Base-by-base conservation (phyloP, 345 rosid genomes). In the Arabidopsis suecica region DNA sequence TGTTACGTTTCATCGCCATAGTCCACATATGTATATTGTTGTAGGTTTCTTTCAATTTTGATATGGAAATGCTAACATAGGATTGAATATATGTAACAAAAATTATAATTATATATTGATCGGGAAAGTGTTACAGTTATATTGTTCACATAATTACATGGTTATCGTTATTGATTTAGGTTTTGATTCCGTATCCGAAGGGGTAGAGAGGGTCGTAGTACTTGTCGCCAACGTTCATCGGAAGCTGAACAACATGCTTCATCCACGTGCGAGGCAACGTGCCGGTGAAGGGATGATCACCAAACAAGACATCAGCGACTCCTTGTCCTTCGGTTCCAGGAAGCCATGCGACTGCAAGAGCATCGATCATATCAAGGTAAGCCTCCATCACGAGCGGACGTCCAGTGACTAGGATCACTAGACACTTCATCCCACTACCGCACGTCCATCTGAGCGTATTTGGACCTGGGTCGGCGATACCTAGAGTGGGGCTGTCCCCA, bases 251-350 rank as follows among this genome's bases (percentile, higher is more conserved):
- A 16, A 84, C 87, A 16, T 66, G 80, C 83, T 73, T 86, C 83
- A 89, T 86, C 97, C 97, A 89, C 7, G 96, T 89, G 28, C 79
- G 78, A 16, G 97, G 66, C 49, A 89, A 84, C 69, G 82, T 89
- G 22, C 91, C 95, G 0, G 86, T 84, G 70, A 89, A 87, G 5
- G 87, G 88, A 51, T 83, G 81, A 45, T 88, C 89, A 20, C 94
- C 95, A 69, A 89, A 91, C 71, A 88, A 72, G 51, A 85, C 88
- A 79, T 86, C 97, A 4, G 93, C 76, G 25, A 89, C 83, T 2
- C 93, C 97, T 64, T 84, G 82, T 18, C 93, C 93, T 83, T 89
- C 97, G 9, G 82, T 84, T 63, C 90, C 95, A 0, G 90, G 95
- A 10, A 89, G 86, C 97, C 93, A 88, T 12, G 95, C 97, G 2